These are phyloP conservation scores for Saturnispora bothae DNA, from an alignment of 805 yeast genomes.

Conservation along the genomic window DNA sequence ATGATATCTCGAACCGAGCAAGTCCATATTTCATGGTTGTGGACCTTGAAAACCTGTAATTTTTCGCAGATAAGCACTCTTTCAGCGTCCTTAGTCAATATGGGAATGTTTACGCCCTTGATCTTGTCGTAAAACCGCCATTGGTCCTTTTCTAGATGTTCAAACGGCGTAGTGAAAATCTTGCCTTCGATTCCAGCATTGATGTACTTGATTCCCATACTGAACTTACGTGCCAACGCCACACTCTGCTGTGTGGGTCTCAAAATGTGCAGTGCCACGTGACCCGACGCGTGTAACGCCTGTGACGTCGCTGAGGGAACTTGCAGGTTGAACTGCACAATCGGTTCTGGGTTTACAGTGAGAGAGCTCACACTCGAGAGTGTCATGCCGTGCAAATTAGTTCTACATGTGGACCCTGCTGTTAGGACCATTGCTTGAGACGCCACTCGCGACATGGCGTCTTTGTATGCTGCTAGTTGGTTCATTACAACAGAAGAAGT, in stretches of 20 bases:
- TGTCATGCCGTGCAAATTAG: slow-evolving; percentile 64
- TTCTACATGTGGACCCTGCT: slow-evolving; percentile 27
- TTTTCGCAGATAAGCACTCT: slow-evolving; percentile 53
- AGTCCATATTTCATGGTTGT: slow-evolving; percentile 87
- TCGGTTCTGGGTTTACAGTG: slow-evolving; percentile 65
- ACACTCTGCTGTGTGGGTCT: slow-evolving; percentile 50
- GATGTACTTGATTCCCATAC: slow-evolving; percentile 43
- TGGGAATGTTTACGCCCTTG: slow-evolving; percentile 35
- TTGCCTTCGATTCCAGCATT: slow-evolving; percentile 22
- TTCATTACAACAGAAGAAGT: neutral
- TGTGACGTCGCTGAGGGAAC: slow-evolving; percentile 75
- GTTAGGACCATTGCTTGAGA: slow-evolving; percentile 50
- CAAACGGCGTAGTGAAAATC: slow-evolving; percentile 43
- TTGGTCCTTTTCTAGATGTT: slow-evolving; percentile 27
- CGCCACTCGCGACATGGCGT: slow-evolving; percentile 28
- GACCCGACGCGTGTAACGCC: slow-evolving; percentile 43
- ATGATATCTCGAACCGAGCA: slow-evolving; percentile 60
- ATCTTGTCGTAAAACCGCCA: slow-evolving; percentile 26
- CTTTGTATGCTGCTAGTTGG: slow-evolving; percentile 19
- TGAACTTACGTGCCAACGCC: slow-evolving; percentile 53
- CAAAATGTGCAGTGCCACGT: slow-evolving; percentile 67
- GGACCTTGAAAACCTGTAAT: slow-evolving; percentile 43
- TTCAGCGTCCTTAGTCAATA: slow-evolving; percentile 43
- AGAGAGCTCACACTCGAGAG: slow-evolving; percentile 79
- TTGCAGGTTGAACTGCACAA: slow-evolving; percentile 78